Base-by-base conservation (phyloP, 2,329 filamentous ascomycete species). In the Rugonectria rugulosa region DNA sequence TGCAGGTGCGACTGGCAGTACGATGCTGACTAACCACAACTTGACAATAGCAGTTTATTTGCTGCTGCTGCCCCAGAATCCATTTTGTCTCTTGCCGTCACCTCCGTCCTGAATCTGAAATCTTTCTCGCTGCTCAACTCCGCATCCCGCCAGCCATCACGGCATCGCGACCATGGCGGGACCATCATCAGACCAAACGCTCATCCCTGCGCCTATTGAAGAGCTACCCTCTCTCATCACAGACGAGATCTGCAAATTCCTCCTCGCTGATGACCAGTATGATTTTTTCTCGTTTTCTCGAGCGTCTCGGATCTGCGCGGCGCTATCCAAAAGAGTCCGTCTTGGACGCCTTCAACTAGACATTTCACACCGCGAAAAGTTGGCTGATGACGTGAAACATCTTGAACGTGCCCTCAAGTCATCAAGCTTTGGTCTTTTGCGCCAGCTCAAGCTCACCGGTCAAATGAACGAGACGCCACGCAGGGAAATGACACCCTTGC, bases 341-440 rank as follows among this genome's bases (percentile, higher is more conserved):
- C 41, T 40, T 5, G 36, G 26, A 11, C 27, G 40, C 15, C 19
- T 53, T 14, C 49, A 45, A 14, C 49, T 53, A 3, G 40, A 19
- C 3, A 24, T 53, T n/a, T 38, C 49, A 3, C 10, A 15, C 6
- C 26, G 20, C 3, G 15, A 15, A 19, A 29, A 40, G 20, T 41
- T 53, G 1, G 14, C 31, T 6, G n/a, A 15, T 6, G 41, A 53
- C 17, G 29, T 53, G 20, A 15, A 40, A 3, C 12, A 15, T 17
- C 10, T 48, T 14, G 5, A 9, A 7, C 29, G n/a, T n/a, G 6
- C 12, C 7, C 5, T 32, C 5, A 5, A 5, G 29, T 5, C 6
- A 6, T 17, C 19, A 4, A 23, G 29, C 6, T 27, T 12, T 32
- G 23, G 23, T 14, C 15, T 40, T n/a, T 12, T 48, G 12, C 49